A percentile compares a stretch with the other conserved stretches of the same genome.
These are phyloP conservation scores for Cucurbita argyrosperma DNA, from an alignment of 306 rosid genomes.

Conservation along the genomic window DNA sequence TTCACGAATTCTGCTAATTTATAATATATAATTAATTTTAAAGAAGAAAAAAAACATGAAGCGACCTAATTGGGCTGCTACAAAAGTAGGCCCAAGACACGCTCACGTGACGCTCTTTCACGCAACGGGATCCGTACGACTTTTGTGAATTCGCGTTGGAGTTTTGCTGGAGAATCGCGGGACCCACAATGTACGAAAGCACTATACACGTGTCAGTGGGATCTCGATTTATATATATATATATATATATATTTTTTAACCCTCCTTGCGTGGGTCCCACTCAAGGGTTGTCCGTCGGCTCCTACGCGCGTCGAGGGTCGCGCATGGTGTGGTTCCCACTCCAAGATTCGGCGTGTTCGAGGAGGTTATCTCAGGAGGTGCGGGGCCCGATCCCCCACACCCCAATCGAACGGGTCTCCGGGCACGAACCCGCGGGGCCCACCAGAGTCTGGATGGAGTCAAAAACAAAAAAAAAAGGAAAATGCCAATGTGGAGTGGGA, in stretches of 20 bases:
- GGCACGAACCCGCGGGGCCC: background rate
- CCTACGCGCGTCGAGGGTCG: background rate
- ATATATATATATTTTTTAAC: background rate
- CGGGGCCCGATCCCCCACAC: background rate
- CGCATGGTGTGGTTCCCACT: background rate
- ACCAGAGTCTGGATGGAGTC: background rate
- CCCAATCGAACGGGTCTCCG: background rate
- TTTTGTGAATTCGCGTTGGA: background rate
- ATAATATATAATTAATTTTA: background rate
- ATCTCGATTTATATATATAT: background rate
- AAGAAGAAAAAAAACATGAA: background rate
- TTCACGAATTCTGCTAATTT: background rate
- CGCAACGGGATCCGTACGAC: conserved; percentile 5
- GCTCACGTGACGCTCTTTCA: conserved; percentile 3
- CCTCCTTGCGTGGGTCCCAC: background rate
- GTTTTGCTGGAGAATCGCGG: background rate
- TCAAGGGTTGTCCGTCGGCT: background rate
- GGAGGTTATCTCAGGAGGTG: background rate
- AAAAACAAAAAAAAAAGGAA: background rate
- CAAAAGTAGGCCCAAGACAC: background rate
- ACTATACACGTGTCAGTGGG: conserved; percentile 5
- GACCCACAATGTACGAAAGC: background rate
- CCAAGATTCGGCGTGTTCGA: background rate
- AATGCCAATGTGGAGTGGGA: background rate
- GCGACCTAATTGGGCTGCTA: background rate